These are phyloP conservation scores for Candida broadrunensis DNA, from an alignment of 805 yeast species.

Conservation along the genomic window DNA sequence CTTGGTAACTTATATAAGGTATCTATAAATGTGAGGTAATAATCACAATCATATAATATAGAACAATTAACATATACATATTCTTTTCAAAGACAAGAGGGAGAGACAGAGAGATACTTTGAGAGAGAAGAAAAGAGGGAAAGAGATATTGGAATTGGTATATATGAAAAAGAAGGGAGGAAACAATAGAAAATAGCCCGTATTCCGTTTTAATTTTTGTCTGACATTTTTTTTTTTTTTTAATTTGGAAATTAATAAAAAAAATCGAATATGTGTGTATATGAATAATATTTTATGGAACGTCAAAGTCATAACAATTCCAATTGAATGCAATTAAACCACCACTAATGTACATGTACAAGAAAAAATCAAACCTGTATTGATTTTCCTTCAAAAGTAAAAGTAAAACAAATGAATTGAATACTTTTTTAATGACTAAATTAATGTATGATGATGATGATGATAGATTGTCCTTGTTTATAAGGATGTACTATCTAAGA, in stretches of 20 bases:
- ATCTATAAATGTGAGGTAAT: background rate
- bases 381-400: no score
- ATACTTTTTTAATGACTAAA: no score
- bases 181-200: background rate
- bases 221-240: no score
- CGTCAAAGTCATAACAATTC: conserved; percentile 1
- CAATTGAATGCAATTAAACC: background rate
- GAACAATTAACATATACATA: background rate
- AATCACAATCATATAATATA: background rate
- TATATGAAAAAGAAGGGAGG: background rate
- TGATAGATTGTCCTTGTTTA: no score
- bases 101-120: background rate
- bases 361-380: no score
- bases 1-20: no score
- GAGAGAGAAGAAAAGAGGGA: background rate
- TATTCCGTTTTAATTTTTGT: background rate
- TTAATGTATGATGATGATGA: no score
- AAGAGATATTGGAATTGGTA: background rate
- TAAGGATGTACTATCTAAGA: conserved; percentile 60
- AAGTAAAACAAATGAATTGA: no score
- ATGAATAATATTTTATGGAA: background rate
- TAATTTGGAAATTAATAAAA: no score
- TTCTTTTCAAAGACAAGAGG: background rate
- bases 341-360: background rate
- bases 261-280: no score